A percentile compares a stretch with the other conserved stretches of the same genome.
Evolutionary conservation across 1,139 yeast genomes (phyloP).

Genomic region (Meyerozyma smithsonii): DNA sequence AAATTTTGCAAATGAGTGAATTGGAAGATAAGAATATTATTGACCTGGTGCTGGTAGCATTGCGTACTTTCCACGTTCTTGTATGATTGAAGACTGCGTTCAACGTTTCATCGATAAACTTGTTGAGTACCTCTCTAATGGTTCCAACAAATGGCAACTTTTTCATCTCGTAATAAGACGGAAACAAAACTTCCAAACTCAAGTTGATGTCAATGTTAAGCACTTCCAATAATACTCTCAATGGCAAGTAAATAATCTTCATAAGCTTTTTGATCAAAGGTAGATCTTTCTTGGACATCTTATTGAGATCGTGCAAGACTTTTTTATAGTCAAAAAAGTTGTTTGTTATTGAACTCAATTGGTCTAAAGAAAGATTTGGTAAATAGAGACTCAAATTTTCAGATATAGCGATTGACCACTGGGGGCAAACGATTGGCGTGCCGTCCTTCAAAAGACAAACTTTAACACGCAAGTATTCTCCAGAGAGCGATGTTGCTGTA

Average conservation of each 20-base stretch:
- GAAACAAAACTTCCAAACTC: constrained; percentile 76
- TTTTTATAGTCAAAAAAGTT: constrained; percentile 40
- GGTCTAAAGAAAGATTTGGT: constrained; percentile 41
- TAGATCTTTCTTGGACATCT: constrained; percentile 35
- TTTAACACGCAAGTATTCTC: constrained; percentile 67
- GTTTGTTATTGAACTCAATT: constrained; percentile 38
- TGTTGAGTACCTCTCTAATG: constrained; percentile 51
- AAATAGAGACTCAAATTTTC: constrained; percentile 52
- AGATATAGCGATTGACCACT: constrained; percentile 56
- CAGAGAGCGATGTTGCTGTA: constrained; percentile 86
- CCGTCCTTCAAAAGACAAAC: constrained; percentile 78
- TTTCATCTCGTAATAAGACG: constrained; percentile 63
- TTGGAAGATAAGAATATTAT: constrained; percentile 81
- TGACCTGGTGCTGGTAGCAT: constrained; percentile 39
- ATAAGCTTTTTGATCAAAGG: constrained; percentile 35
- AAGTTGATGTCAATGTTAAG: constrained; percentile 60
- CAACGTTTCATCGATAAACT: constrained; percentile 70
- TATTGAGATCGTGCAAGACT: constrained; percentile 36
- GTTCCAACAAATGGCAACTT: constrained; percentile 50
- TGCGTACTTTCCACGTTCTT: constrained; percentile 41
- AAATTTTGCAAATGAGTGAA: constrained; percentile 81
- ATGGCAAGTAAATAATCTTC: constrained; percentile 50
- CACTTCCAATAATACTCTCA: constrained; percentile 52
- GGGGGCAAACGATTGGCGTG: constrained; percentile 79
- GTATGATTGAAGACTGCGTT: constrained; percentile 76